Evolutionary conservation across 805 yeast genomes (phyloP), one percentile per base, ranked within the genome.

Genomic region (Brettanomyces custersianus): DNA sequence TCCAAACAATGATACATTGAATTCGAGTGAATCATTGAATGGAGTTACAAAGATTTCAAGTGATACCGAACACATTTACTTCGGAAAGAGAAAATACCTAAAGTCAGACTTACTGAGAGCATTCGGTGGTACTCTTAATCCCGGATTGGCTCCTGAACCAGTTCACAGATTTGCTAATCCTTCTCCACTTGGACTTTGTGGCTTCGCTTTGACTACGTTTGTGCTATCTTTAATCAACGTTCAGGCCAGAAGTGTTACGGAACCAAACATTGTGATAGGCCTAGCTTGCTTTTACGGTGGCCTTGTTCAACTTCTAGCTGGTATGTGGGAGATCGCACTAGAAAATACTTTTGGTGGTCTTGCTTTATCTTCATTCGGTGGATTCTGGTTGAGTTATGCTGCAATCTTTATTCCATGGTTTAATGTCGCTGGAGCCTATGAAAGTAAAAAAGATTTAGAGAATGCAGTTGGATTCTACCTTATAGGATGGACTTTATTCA

Each of bases 121-220:
- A 2, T 81, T 81, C 44, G 95, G 94, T 57, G 95, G 95, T 77
- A 68, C 81, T 15, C 62, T 82, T 53, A 77, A 77, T 45, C 85
- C 92, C 18, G 90, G 85, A 65, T 32, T 65, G 38, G 56, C 72
- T 20, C 66, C 70, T n/a, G 69, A 74, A 4, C 70, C 90, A 12
- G 52, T 61, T 7, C 77, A 78, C 47, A 67, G 68, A 41, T 66
- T 71, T 60, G 88, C 80, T 39, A 80, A 80, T 48, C 88, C 90
- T 19, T 82, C 81, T 32, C 88, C 88, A 17, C 60, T 80, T 42
- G 90, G 88, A 12, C 61, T 81, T 40, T 71, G 77, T 20, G 83
- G 80, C 19, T 80, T 80, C 57, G 83, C 85, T 12, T 60, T 76
- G 45, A 74, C 82, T 17, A 74, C 81, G 30, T 73, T 80, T 54